Evolutionary conservation across 495 filamentous ascomycete genomes (phyloP), one percentile per base, ranked within the genome.

Genomic region (Acidiella bohemica): DNA sequence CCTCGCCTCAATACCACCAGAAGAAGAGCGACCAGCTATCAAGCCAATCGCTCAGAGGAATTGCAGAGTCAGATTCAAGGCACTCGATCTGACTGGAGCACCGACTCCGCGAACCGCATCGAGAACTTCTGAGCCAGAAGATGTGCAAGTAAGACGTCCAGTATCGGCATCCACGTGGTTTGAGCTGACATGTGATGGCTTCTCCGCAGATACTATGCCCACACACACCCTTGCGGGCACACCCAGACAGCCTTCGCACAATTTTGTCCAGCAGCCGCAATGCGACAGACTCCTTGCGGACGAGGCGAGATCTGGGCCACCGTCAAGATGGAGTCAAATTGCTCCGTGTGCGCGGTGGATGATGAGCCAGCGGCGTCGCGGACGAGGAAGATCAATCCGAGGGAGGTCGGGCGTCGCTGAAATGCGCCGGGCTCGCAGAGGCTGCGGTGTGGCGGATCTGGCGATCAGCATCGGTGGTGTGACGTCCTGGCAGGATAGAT

Each of bases 201-300:
- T n/a, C n/a, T n/a, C n/a, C n/a, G n/a, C 49, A 48, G 42, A 32
- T 61, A 57, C 41, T 57, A 61, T 49, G 59, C 56, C 17, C 58
- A 61, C 48, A 51, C 33, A n/a, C 51, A 61, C 45, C 44, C 43
- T 16, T 61, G 59, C 39, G 59, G 59, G 22, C 59, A 61, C 44
- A 58, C 57, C 12, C 42, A 47, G 20, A 55, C 52, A 19, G 42
- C 58, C 22, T 59, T 59, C 43, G 53, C 53, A 9, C 38, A 42
- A 10, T 56, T 49, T 46, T 61, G 58, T 37, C 16, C 51, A 1
- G 5, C 47, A 3, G 51, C 43, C 9, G 42, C 40, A 9, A 37
- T 57, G 24, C 16, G 45, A 7, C 54, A 57, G 42, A 27, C 30
- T 8, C 32, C 38, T 3, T 57, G 54, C 36, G 29, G 32, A 0